Base-by-base conservation (phyloP, 352 stramenopile genomes). In the Globisporangium solare region DNA sequence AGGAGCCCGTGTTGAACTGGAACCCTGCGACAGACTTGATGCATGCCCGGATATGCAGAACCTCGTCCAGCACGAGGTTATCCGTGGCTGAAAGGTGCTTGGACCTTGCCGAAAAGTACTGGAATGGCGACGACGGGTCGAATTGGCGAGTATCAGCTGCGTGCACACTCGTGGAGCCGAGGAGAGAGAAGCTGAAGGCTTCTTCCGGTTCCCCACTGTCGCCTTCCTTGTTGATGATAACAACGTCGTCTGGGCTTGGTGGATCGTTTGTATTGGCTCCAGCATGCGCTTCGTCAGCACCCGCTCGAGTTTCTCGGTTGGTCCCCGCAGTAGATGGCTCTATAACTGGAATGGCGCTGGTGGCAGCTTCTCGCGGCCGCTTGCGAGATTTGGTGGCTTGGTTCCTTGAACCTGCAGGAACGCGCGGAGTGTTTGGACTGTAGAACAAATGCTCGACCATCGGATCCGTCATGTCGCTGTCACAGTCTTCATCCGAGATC, bases 11-110 rank as follows among this genome's bases (percentile, higher is more conserved):
- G 35, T 86, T 73, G 53, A 88, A 94, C 59, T 91, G 76, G 63
- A 94, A 94, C 0, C 77, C 76, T n/a, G 79, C 65, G 17, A 94
- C 84, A 17, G 84, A 94, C 66, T 94, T 91, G 54, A 94, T 74
- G 55, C 80, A 92, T 15, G 68, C 84, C 20, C 79, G 79, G 43
- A 94, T 75, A 12, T 68, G 58, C n/a, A 84, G 67, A 58, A 66
- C 74, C 37, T 64, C 60, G 22, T 69, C 52, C 17, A 70, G 46
- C 12, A 57, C 50, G 32, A 42, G 31, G 32, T 53, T 56, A 41
- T 27, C 13, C 37, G 46, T 31, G 0, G 58, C 54, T 12, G 64
- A 72, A 0, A 76, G 60, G 14, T 52, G 51, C 1, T 60, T 17
- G 2, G 49, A 46, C n/a, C 51, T 47, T 22, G 73, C 71, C 50